Percentiles rank a stretch among this genome's conserved stretches.
Conservation (phyloP, 345 rosid genomes). For the Lepidium didymum region DNA sequence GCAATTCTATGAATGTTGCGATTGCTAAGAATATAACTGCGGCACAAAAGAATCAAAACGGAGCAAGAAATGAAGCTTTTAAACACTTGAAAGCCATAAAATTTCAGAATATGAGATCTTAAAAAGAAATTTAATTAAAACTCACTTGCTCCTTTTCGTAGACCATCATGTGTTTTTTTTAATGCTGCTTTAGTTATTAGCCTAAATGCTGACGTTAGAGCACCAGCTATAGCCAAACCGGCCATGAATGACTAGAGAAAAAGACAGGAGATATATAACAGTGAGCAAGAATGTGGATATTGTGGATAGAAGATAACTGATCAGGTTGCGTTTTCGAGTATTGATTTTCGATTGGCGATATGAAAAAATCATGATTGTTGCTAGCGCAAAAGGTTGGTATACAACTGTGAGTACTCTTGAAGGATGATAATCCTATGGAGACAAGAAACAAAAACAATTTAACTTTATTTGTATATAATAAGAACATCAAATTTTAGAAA, state of each 20-base stretch:
- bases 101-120: not conserved
- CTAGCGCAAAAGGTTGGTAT: slow-evolving; percentile 65
- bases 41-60: not conserved
- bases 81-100: slow-evolving; percentile 5
- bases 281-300: slow-evolving; percentile 57
- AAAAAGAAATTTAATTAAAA: not conserved
- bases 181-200: slow-evolving; percentile 71
- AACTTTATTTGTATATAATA: too few species aligned
- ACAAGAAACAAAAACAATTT: not conserved
- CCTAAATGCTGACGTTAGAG: slow-evolving; percentile 67
- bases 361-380: slow-evolving; percentile 48
- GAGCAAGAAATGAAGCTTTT: not conserved
- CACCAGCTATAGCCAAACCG: slow-evolving; percentile 75
- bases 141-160: slow-evolving; percentile 80
- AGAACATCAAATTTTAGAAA: slow-evolving; percentile 17
- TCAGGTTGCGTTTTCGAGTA: slow-evolving; percentile 54
- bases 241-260: slow-evolving; percentile 63
- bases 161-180: slow-evolving; percentile 50
- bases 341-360: slow-evolving; percentile 51
- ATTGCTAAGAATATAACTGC: slow-evolving; percentile 70
- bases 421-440: slow-evolving; percentile 68
- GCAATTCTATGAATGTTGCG: slow-evolving; percentile 51
- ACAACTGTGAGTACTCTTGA: slow-evolving; percentile 75
- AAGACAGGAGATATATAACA: slow-evolving; percentile 26
- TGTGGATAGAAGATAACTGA: slow-evolving; percentile 49